These are phyloP conservation scores for Mycosarcoma mackinlayi DNA, from an alignment of 1,284 basidiomycete species.

Conservation along the genomic window DNA sequence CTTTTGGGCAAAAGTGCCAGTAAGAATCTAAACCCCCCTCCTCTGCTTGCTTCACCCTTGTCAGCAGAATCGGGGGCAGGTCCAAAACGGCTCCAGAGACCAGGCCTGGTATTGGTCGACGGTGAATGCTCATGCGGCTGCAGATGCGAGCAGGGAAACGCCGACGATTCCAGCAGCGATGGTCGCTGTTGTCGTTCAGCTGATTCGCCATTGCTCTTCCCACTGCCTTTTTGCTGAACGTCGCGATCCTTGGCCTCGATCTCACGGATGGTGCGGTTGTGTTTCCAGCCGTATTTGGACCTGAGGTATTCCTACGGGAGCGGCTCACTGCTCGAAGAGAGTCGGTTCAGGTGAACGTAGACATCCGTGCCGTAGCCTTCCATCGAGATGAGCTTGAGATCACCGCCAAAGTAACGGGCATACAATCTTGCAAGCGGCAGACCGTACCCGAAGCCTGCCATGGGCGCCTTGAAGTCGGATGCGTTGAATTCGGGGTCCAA, in stretches of 20 bases:
- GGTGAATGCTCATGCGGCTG: slow-evolving; percentile 20
- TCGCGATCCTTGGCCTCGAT: slow-evolving; percentile 43
- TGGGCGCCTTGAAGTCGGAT: slow-evolving; percentile 95
- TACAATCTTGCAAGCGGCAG: slow-evolving; percentile 85
- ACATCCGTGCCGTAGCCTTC: slow-evolving; percentile 77
- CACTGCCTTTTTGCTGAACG: not conserved
- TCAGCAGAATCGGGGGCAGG: slow-evolving; percentile 26
- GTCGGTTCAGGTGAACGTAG: slow-evolving; percentile 87
- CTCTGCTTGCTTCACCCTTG: slow-evolving; percentile 1
- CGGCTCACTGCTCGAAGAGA: slow-evolving; percentile 71
- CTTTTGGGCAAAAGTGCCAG: slow-evolving; percentile 31
- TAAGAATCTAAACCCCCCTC: slow-evolving; percentile 25
- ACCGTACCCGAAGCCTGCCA: slow-evolving; percentile 92
- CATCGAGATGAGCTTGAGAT: slow-evolving; percentile 96
- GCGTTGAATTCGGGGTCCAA: slow-evolving; percentile 85
- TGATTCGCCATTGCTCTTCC: not conserved
- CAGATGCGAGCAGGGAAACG: slow-evolving; percentile 10
- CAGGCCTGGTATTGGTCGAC: slow-evolving; percentile 5
- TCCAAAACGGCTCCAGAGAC: slow-evolving; percentile 42
- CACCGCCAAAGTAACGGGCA: slow-evolving; percentile 95
- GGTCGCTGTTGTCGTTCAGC: slow-evolving; percentile 13
- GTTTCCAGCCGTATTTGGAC: slow-evolving; percentile 54
- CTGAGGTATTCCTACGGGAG: slow-evolving; percentile 67
- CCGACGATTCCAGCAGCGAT: slow-evolving; percentile 32
- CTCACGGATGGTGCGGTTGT: slow-evolving; percentile 46